Evolutionary conservation across 257 asterid genomes (phyloP).

Genomic region (Solanum tacnaense): DNA sequence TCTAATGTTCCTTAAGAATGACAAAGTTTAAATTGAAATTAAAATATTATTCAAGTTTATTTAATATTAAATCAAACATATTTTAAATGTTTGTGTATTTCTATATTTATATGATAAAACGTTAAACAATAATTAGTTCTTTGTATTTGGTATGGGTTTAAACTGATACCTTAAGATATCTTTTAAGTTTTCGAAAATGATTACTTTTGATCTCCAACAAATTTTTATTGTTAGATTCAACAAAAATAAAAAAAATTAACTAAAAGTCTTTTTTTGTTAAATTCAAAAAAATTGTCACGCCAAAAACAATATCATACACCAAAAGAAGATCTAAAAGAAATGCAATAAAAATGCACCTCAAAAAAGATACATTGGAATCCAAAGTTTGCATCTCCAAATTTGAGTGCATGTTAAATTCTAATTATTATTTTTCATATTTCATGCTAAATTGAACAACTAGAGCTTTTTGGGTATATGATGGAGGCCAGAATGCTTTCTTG

Average conservation of each 20-base stretch:
- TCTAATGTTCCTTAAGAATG: no score
- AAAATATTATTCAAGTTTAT: no score
- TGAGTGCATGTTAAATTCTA: neutral
- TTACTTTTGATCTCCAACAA: neutral
- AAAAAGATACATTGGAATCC: neutral
- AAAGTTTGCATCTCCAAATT: neutral
- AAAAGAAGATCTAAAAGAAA: no score
- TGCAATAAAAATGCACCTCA: neutral
- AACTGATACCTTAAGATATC: neutral
- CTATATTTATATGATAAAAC: no score
- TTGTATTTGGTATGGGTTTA: neutral
- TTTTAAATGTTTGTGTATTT: neutral
- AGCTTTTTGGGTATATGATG: neutral
- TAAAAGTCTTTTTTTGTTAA: neutral
- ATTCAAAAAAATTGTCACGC: neutral
- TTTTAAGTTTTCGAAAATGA: neutral
- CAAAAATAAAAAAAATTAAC: neutral
- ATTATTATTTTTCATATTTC: no score
- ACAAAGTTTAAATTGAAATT: no score
- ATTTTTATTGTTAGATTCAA: neutral
- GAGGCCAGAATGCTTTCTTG: neutral
- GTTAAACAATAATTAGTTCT: no score
- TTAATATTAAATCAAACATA: no score
- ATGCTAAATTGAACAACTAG: neutral
- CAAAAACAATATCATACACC: no score